phyloP scores from a whole-genome alignment of 2,329 filamentous ascomycete genomes.

The Sporothrix pallida region DNA sequence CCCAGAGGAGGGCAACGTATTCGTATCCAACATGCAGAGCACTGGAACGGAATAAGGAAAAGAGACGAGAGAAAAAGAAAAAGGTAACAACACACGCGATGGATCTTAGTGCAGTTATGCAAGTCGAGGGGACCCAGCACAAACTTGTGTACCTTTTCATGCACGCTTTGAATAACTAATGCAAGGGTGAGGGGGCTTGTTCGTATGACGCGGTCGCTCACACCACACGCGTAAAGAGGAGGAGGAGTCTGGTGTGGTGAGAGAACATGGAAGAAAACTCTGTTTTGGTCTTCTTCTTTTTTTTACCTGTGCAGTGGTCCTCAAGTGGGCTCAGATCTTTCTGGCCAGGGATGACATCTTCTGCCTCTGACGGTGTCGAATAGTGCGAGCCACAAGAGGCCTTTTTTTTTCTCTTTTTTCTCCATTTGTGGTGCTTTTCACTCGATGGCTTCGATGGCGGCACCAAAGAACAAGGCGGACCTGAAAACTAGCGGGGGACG shows the following conservation, averaged over 20 bases:
- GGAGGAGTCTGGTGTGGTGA: not conserved
- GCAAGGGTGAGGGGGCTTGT: conserved; percentile 33
- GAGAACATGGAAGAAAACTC: not conserved
- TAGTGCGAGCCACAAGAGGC: not conserved
- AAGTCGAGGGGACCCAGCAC: conserved; percentile 30
- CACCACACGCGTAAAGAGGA: conserved; percentile 20
- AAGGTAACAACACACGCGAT: conserved; percentile 21
- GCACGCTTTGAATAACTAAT: conserved; percentile 35
- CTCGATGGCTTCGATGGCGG: not conserved
- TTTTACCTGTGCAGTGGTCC: no score
- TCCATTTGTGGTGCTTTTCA: conserved; percentile 11
- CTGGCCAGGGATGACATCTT: not conserved
- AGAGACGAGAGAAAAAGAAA: not conserved
- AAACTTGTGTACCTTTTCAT: conserved; percentile 28
- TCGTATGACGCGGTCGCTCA: conserved; percentile 30
- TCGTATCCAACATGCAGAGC: conserved; percentile 20
- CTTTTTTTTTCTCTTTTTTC: not conserved
- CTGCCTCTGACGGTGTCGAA: conserved; percentile 12
- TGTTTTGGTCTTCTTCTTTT: not conserved
- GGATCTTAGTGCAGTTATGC: conserved; percentile 29
- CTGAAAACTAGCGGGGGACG: conserved; percentile 21
- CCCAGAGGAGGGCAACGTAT: conserved; percentile 11
- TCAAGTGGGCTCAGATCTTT: not conserved
- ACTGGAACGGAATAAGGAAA: not conserved
- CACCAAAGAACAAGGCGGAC: not conserved